Base-by-base conservation (phyloP, 1,284 basidiomycete species). In the Inonotus obliquus region DNA sequence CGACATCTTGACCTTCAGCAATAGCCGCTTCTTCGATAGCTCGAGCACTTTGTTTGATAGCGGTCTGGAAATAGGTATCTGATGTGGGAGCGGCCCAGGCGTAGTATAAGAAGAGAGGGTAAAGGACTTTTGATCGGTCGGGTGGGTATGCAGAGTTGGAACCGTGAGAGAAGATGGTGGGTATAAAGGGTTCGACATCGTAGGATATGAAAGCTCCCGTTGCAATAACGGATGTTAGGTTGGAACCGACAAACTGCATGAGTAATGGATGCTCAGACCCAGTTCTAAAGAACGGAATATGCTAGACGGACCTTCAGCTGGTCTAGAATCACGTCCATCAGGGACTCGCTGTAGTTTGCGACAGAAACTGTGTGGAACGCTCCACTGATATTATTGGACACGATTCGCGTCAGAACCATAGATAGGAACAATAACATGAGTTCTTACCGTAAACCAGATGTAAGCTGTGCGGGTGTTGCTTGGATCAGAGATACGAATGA, bases 131-230 rank as follows among this genome's bases (percentile, higher is more conserved):
- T 1, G 70, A 63, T 57, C 83, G 79, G 17, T 71, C 67, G 1
- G 80, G 66, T 3, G 68, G 68, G 51, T 67, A 68, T 4, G 67
- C 66, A 27, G 62, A 63, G 44, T 51, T 65, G 13, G 70, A 61
- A 54, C 70, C 74, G 66, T 82, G 78, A 1, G 70, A 68, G 67
- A 81, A 76, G 61, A 82, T 66, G 23, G 67, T 68, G 0, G 79
- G 69, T 4, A 82, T 73, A 77, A 86, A 85, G 3, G 82, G 80
- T 63, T 87, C 82, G 62, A 84, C 74, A 59, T 76, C 79, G 66
- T 83, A 85, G 11, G 79, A 81, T 64, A 79, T 72, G 69, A 78
- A 76, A 0, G 65, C 57, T 1, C 72, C 76, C 1, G 70, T 69
- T 10, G 72, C 63, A 19, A 69, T 56, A 19, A 61, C 35, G 4